Evolutionary conservation across 2,329 filamentous ascomycete genomes (phyloP).

Genomic region (Cladosporium velox): DNA sequence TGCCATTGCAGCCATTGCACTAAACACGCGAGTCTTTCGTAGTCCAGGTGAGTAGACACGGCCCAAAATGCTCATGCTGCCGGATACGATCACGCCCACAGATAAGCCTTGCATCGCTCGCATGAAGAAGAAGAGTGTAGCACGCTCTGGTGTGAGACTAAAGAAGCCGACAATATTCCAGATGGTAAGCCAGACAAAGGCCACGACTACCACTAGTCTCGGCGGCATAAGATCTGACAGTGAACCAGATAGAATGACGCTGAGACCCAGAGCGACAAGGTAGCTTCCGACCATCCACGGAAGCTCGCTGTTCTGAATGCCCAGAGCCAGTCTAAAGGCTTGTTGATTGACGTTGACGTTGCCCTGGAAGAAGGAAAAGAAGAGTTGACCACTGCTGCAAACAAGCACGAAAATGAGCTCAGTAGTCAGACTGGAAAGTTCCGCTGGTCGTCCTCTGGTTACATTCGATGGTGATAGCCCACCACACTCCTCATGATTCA

Average conservation of each 20-base stretch:
- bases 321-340: conserved; percentile 41
- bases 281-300: conserved; percentile 49
- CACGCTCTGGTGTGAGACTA: conserved; percentile 40
- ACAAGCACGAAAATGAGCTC: conserved; percentile 46
- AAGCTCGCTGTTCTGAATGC: conserved; percentile 43
- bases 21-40: conserved; percentile 43
- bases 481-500: background rate
- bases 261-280: conserved; percentile 46
- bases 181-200: conserved; percentile 45
- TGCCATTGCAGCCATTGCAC: conserved; percentile 40
- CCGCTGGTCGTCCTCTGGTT: conserved; percentile 35
- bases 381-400: conserved; percentile 47
- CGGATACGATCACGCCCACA: conserved; percentile 40
- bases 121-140: conserved; percentile 41
- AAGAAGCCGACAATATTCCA: conserved; percentile 46
- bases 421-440: conserved; percentile 43
- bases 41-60: conserved; percentile 43
- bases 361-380: conserved; percentile 47
- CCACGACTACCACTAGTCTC: conserved; percentile 45
- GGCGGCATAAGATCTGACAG: conserved; percentile 47
- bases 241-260: conserved; percentile 43
- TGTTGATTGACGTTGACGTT: conserved; percentile 46
- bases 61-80: conserved; percentile 41
- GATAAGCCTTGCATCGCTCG: conserved; percentile 43
- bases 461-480: background rate